Percentiles rank a stretch among this genome's conserved stretches.
Evolutionary conservation across 208 protist genomes (phyloP).

Genomic region (Crithidia expoeki): DNA sequence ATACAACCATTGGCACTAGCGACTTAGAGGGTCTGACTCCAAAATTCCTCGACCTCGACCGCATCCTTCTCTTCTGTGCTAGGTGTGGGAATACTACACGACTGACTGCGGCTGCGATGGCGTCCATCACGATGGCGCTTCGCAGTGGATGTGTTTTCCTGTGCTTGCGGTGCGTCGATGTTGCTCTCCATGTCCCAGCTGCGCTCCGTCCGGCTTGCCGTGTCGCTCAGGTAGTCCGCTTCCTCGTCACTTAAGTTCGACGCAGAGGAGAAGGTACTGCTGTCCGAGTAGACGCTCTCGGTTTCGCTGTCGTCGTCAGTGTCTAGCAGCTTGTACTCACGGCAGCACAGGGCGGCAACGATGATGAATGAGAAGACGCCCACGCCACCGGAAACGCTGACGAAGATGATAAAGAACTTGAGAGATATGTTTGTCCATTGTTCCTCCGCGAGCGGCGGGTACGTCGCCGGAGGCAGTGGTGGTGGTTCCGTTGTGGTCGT

Average conservation of each 20-base stretch:
- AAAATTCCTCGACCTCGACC: background rate
- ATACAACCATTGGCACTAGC: no score
- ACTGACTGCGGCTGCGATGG: background rate
- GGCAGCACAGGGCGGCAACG: slow-evolving; percentile 20
- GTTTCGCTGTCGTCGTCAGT: slow-evolving; percentile 22
- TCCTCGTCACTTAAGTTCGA: background rate
- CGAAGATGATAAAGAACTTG: slow-evolving; percentile 25
- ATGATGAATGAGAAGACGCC: slow-evolving; percentile 17
- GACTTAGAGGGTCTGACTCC: no score
- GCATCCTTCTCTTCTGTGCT: slow-evolving; percentile 4
- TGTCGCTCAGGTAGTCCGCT: background rate
- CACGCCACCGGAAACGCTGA: slow-evolving; percentile 17
- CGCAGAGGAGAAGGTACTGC: background rate
- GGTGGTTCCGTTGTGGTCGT: background rate
- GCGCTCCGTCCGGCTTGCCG: slow-evolving; percentile 5
- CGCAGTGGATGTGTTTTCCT: background rate
- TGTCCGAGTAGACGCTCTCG: slow-evolving; percentile 17
- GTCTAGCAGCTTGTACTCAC: slow-evolving; percentile 28
- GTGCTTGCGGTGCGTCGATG: background rate
- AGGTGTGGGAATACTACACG: background rate
- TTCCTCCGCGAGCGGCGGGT: background rate
- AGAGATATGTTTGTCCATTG: slow-evolving; percentile 20
- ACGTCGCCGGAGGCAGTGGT: background rate
- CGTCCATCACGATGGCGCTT: background rate
- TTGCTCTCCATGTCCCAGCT: slow-evolving; percentile 9